A percentile compares a stretch with the other conserved stretches of the same genome.
Evolutionary conservation across 176 grass and related monocot genomes (phyloP).

Genomic region (Raddia distichophylla): DNA sequence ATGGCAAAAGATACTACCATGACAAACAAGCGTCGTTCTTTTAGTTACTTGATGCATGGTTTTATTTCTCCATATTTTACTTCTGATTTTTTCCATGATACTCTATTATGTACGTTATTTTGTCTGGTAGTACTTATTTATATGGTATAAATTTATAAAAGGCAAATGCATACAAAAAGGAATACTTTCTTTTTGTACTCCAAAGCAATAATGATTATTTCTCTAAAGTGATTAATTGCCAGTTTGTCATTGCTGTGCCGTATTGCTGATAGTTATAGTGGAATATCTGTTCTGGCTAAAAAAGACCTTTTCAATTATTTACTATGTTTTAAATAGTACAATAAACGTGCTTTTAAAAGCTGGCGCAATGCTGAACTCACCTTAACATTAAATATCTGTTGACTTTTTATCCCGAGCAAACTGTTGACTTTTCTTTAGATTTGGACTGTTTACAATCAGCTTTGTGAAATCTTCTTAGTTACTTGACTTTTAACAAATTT

Average conservation of each 20-base stretch:
- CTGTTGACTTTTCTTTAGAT: background rate
- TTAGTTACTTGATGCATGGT: background rate
- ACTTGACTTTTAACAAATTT: background rate
- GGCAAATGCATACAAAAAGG: background rate
- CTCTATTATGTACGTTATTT: background rate
- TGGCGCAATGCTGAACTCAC: background rate
- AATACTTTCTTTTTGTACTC: background rate
- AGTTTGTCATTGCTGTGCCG: background rate
- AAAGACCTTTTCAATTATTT: background rate
- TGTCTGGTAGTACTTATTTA: background rate
- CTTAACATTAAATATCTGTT: background rate
- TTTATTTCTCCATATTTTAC: conserved; percentile 8
- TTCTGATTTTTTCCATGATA: background rate
- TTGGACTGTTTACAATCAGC: background rate
- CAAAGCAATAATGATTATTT: background rate
- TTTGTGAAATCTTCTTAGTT: background rate
- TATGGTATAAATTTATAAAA: background rate
- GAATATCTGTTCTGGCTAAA: background rate
- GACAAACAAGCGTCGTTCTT: background rate
- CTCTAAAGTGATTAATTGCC: background rate
- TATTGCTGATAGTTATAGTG: background rate
- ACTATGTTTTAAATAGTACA: background rate
- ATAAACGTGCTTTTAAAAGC: background rate
- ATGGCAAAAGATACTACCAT: background rate
- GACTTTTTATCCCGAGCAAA: too few species aligned